These are phyloP conservation scores for Micractinium conductrix DNA, from an alignment of 139 green algal species.

Conservation along the genomic window DNA sequence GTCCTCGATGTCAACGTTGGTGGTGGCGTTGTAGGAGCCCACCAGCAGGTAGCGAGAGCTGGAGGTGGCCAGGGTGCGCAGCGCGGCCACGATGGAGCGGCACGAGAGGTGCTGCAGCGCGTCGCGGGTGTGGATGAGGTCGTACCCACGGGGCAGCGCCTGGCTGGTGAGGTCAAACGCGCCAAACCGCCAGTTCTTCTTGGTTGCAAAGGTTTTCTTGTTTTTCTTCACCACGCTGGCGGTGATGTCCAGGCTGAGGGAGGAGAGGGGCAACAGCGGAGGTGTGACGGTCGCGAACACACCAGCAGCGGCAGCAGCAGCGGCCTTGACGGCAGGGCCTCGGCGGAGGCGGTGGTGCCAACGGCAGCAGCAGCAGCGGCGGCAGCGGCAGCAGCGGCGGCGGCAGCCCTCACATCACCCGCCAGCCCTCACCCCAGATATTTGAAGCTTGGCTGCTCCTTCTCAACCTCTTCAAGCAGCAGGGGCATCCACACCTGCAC, in stretches of 20 bases:
- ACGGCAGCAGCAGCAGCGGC: no score
- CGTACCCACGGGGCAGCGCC: background rate
- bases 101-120: slow-evolving; percentile 4
- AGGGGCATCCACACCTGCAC: background rate
- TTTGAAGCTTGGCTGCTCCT: background rate
- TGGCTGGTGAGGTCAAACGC: background rate
- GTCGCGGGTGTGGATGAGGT: background rate
- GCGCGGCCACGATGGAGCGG: background rate
- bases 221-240: background rate
- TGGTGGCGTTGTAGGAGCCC: no score
- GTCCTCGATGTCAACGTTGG: no score
- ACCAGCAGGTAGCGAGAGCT: background rate
- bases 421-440: no score
- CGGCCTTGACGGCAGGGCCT: no score
- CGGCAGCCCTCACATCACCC: no score
- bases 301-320: no score
- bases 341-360: no score
- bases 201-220: background rate
- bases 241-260: background rate
- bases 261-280: no score
- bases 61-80: background rate
- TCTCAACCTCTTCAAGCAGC: background rate
- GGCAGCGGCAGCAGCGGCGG: no score
- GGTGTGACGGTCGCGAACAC: no score
- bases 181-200: background rate